Conservation (phyloP, 306 rosid species). For the Cucurbita moschata region DNA sequence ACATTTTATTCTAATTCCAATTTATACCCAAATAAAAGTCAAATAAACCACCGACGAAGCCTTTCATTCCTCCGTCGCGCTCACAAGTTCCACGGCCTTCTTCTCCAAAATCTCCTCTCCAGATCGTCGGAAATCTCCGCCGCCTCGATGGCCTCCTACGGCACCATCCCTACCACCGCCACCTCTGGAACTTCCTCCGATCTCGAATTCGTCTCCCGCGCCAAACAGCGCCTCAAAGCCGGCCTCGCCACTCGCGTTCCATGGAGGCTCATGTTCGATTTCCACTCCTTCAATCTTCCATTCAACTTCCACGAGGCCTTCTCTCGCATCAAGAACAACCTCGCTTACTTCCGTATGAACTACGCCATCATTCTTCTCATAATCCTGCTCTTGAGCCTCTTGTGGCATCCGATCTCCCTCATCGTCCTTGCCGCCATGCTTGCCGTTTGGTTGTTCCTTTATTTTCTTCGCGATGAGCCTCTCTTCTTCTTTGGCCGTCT, state of each 20-base stretch:
- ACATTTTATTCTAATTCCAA: background rate
- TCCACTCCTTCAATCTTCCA: conserved; percentile 30
- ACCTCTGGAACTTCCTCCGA: conserved; percentile 14
- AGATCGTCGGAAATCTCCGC: background rate
- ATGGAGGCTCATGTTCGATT: conserved; percentile 58
- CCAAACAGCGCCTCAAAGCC: conserved; percentile 44
- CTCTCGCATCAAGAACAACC: conserved; percentile 24
- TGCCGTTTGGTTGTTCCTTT: conserved; percentile 64
- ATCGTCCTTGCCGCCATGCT: conserved; percentile 48
- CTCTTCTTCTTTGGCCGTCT: conserved; percentile 26
- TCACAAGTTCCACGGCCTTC: background rate
- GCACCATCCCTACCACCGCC: conserved; percentile 63
- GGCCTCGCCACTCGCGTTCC: conserved; percentile 69
- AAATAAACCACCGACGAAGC: background rate
- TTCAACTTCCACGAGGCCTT: conserved; percentile 14
- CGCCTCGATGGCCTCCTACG: conserved; percentile 50
- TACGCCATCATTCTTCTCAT: conserved; percentile 40
- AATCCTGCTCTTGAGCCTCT: conserved; percentile 51
- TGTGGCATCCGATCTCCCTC: conserved; percentile 80
- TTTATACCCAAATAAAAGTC: background rate
- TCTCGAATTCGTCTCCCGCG: conserved; percentile 52
- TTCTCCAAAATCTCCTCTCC: background rate
- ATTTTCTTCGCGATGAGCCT: conserved; percentile 84
- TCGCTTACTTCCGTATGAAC: conserved; percentile 59
- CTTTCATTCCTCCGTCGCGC: background rate